Conservation (phyloP, 192 early-diverging fungal species). For the Coemansia sp. region DNA sequence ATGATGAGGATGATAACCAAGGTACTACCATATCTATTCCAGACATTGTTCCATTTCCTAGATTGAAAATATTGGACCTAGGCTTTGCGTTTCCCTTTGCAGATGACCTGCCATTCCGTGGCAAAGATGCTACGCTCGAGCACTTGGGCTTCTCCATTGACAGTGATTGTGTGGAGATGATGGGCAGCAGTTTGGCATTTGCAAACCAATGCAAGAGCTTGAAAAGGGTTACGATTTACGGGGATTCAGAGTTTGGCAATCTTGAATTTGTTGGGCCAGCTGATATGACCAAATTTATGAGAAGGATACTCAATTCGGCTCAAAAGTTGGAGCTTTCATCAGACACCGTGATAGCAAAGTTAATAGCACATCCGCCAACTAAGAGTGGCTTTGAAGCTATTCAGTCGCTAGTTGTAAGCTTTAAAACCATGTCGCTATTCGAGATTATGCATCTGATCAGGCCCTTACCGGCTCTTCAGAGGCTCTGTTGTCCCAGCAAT, state of each 20-base stretch:
- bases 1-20: neutral
- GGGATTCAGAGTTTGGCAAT: neutral
- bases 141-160: neutral
- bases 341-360: neutral
- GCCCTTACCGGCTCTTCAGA: neutral
- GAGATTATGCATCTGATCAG: neutral
- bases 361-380: neutral
- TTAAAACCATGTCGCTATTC: neutral
- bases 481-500: neutral
- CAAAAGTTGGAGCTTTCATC: neutral
- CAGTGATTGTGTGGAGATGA: neutral
- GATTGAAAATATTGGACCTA: neutral
- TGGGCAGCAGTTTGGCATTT: neutral
- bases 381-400: neutral
- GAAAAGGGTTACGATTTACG: neutral
- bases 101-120: slow-evolving; percentile 6
- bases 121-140: neutral
- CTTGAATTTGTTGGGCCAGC: neutral
- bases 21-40: neutral
- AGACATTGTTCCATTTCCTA: slow-evolving; percentile 3
- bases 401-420: neutral
- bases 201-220: neutral
- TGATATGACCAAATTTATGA: neutral
- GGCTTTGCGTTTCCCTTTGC: neutral
- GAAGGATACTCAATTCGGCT: neutral